Percentiles rank a stretch among this genome's conserved stretches.
Evolutionary conservation across 2,329 filamentous ascomycete genomes (phyloP).

Genomic region (Dothiorella sarmentorum): DNA sequence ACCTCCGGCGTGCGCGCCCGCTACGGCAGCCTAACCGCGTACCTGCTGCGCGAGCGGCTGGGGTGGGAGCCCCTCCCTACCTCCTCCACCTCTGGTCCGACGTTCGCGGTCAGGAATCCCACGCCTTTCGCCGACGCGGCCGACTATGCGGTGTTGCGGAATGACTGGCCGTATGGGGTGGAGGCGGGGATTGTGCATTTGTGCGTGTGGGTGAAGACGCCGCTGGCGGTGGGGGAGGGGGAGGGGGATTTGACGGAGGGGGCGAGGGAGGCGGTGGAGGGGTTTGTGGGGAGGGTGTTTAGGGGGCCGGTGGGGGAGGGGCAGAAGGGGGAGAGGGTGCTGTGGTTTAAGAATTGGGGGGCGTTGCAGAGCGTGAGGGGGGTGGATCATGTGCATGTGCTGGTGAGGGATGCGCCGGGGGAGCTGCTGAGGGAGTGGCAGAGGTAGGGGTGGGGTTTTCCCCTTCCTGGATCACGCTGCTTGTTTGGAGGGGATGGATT

Average conservation of each 20-base stretch:
- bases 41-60: slow-evolving; percentile 54
- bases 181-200: slow-evolving; percentile 51
- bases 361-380: slow-evolving; percentile 58
- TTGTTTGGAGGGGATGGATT: too few relatives aligned
- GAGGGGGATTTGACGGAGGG: slow-evolving; percentile 32
- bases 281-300: slow-evolving; percentile 19
- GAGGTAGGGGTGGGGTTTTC: slow-evolving; percentile 20
- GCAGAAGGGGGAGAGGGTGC: slow-evolving; percentile 45
- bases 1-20: slow-evolving; percentile 50
- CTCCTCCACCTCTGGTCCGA: not conserved
- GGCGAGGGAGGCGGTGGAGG: slow-evolving; percentile 28
- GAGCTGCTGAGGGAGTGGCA: slow-evolving; percentile 27
- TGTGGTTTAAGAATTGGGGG: slow-evolving; percentile 66
- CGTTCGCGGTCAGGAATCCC: slow-evolving; percentile 44
- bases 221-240: slow-evolving; percentile 28
- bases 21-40: slow-evolving; percentile 56
- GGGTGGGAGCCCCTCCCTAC: slow-evolving; percentile 43
- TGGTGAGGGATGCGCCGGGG: slow-evolving; percentile 45
- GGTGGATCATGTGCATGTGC: slow-evolving; percentile 56
- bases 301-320: slow-evolving; percentile 12
- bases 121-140: slow-evolving; percentile 52
- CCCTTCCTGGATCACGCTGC: too few relatives aligned
- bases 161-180: slow-evolving; percentile 64
- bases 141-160: slow-evolving; percentile 57
- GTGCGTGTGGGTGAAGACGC: slow-evolving; percentile 49